phyloP scores from a whole-genome alignment of 2,329 filamentous ascomycete genomes.

The Cladosporium sp. region DNA sequence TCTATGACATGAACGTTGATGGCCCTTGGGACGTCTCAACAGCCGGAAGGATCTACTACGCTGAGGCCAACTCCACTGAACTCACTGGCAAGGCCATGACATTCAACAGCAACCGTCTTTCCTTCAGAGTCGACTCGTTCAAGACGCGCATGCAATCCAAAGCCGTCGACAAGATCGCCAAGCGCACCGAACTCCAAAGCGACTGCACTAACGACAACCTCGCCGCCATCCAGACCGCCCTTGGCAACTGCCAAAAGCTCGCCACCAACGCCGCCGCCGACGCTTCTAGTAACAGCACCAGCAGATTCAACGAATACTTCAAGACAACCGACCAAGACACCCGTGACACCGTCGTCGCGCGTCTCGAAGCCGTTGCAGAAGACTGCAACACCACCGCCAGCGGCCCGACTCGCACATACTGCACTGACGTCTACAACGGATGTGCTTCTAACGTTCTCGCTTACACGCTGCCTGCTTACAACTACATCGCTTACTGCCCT shows the following conservation, averaged over 20 bases:
- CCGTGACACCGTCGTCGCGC: constrained; percentile 47
- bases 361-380: constrained; percentile 49
- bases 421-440: constrained; percentile 53
- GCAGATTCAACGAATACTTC: constrained; percentile 44
- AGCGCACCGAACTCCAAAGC: constrained; percentile 50
- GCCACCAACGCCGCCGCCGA: constrained; percentile 51
- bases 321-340: constrained; percentile 49
- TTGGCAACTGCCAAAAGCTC: constrained; percentile 52
- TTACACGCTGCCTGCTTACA: constrained; percentile 49
- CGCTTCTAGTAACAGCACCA: constrained; percentile 41
- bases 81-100: constrained; percentile 51
- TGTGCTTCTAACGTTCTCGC: constrained; percentile 55
- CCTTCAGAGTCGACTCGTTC: constrained; percentile 53
- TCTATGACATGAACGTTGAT: constrained; percentile 35
- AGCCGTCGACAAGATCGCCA: constrained; percentile 40
- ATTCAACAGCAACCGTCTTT: constrained; percentile 58
- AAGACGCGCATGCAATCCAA: constrained; percentile 50
- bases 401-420: constrained; percentile 54
- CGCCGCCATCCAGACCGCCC: constrained; percentile 46
- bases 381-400: constrained; percentile 53
- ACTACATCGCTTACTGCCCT: constrained; percentile 58
- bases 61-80: constrained; percentile 48
- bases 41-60: constrained; percentile 54
- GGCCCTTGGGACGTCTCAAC: constrained; percentile 50
- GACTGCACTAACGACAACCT: constrained; percentile 46